A percentile compares a stretch with the other conserved stretches of the same genome.
Conservation (phyloP, 2,329 filamentous ascomycete genomes). For the Monilinia laxa region DNA sequence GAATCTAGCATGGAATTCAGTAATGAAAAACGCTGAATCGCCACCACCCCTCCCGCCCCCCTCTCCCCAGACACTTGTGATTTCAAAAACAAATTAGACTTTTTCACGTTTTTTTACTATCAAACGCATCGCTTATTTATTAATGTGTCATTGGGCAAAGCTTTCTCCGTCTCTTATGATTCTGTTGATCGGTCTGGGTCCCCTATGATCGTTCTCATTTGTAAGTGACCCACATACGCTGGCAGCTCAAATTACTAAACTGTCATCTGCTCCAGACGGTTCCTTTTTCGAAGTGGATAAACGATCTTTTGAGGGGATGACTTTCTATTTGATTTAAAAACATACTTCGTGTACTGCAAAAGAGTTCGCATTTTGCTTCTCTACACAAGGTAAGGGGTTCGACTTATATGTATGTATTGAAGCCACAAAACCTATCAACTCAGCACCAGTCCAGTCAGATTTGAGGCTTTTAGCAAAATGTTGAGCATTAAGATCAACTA, state of each 20-base stretch:
- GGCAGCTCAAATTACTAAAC: neutral
- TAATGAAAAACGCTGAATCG: neutral
- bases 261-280: neutral
- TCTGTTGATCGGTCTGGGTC: neutral
- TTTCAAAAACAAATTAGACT: neutral
- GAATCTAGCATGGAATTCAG: neutral
- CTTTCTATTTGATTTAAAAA: neutral
- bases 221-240: neutral
- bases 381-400: no score
- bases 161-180: neutral
- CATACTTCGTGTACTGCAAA: neutral
- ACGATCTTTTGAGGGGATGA: neutral
- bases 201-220: conserved; percentile 1
- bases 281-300: neutral
- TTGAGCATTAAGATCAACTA: neutral
- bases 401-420: neutral
- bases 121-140: neutral
- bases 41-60: neutral
- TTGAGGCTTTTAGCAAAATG: neutral
- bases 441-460: neutral
- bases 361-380: neutral
- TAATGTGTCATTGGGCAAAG: neutral
- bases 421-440: neutral
- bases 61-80: conserved; percentile 1
- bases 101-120: neutral